Evolutionary conservation across 768 basidiomycete genomes (phyloP), one percentile per base, ranked within the genome.

Genomic region (Lyophyllum decastes): DNA sequence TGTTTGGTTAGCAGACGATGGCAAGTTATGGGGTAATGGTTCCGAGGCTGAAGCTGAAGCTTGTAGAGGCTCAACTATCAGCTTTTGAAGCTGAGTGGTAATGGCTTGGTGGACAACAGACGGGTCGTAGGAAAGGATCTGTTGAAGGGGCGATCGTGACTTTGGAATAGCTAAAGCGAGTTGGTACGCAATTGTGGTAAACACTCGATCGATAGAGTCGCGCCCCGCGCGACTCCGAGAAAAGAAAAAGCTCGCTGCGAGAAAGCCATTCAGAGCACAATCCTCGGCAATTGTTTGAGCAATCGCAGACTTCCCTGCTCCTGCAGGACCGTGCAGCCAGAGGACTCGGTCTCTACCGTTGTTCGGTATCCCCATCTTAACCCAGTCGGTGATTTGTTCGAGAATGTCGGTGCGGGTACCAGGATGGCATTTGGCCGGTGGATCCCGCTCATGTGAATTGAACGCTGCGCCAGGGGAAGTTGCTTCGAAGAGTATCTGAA

Each of bases 211-310:
- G 17, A 53, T 30, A n/a, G 41, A 22, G 40, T 45, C 26, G 19
- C 52, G 52, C 10, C 38, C 27, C 17, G 40, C 41, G 9, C 43
- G 38, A 12, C 17, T 25, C 21, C 52, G 41, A 44, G 43, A 49
- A 33, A 61, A 57, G 19, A 57, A 57, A 25, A 61, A 61, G 24
- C 50, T 57, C 9, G 55, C 60, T 0, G 38, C 51, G 12, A 57
- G 51, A 4, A 2, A 1, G 0, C 30, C 26, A 0, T n/a, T 11
- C 1, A 38, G 2, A 17, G 21, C 6, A n/a, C 33, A 45, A 1
- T 27, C 26, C 19, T 58, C 57, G 0, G 52, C 41, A 2, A 61
- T 4, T 3, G 60, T 58, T 25, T 56, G 54, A 0, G 59, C 59
- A 38, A 60, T 60, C 2, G 55, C 35, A 16, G 35, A 38, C 16